A percentile compares a stretch with the other conserved stretches of the same genome.
phyloP scores from a whole-genome alignment of 192 early-diverging fungal species.

The Umbelopsis sp. region DNA sequence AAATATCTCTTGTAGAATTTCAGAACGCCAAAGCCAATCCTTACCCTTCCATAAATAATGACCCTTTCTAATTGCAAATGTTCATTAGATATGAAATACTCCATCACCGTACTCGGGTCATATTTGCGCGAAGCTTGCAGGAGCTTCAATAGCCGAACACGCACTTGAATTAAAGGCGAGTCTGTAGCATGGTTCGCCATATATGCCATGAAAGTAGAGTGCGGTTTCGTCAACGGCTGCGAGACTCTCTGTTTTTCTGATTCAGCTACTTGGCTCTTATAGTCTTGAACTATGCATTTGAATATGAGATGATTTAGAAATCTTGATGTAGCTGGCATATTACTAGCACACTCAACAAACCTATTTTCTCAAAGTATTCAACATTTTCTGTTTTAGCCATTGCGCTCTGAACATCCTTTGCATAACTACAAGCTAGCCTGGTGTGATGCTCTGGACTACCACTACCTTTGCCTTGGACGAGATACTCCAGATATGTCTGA shows the following conservation, averaged over 20 bases:
- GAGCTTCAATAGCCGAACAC: constrained; percentile 41
- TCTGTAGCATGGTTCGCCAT: background rate
- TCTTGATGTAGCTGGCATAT: background rate
- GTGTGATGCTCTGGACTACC: constrained; percentile 46
- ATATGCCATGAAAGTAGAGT: constrained; percentile 4
- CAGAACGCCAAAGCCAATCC: background rate
- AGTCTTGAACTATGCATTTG: background rate
- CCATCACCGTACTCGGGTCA: constrained; percentile 38
- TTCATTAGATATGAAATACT: constrained; percentile 34
- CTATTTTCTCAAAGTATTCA: constrained; percentile 1
- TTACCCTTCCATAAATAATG: constrained; percentile 53
- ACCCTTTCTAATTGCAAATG: constrained; percentile 49
- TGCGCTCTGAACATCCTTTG: constrained; percentile 33
- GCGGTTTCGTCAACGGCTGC: background rate
- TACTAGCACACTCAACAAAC: background rate
- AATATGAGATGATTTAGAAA: background rate
- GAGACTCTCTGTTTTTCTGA: background rate
- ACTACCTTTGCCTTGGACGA: constrained; percentile 51
- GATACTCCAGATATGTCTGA: constrained; percentile 53
- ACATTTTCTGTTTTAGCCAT: constrained; percentile 16
- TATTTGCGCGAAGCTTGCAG: constrained; percentile 46
- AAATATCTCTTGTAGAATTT: background rate
- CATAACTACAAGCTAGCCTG: constrained; percentile 39
- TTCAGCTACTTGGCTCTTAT: background rate
- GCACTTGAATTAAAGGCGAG: constrained; percentile 23